Evolutionary conservation across 202 grass and related monocot species (phyloP).

Genomic region (Musa balbisiana): DNA sequence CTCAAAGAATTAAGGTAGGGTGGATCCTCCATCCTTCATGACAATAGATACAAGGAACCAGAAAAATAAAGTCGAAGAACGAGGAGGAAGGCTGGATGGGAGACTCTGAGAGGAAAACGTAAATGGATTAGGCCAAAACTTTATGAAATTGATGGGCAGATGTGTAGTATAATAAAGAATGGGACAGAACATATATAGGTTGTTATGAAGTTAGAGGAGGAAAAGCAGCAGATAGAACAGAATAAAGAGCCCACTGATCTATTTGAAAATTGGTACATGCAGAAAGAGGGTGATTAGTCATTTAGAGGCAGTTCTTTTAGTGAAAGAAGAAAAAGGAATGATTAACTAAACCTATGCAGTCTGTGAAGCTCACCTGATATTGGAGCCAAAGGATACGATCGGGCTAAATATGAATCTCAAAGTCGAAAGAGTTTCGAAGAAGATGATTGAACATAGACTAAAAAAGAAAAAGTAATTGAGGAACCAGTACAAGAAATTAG

Average conservation of each 20-base stretch:
- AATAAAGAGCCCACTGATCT: no score
- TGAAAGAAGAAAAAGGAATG: not conserved
- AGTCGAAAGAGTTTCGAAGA: no score
- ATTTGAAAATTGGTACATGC: no score
- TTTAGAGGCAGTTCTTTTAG: no score
- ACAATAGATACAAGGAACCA: not conserved
- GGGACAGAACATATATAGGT: constrained; percentile 25
- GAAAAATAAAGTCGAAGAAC: not conserved
- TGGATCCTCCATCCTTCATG: not conserved
- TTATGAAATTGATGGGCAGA: constrained; percentile 40
- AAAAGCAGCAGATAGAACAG: constrained; percentile 10
- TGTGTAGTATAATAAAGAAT: constrained; percentile 65
- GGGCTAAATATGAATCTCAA: not conserved
- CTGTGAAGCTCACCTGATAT: no score
- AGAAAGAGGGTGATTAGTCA: no score
- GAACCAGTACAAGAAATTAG: constrained; percentile 59
- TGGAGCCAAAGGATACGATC: not conserved
- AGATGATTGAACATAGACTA: not conserved
- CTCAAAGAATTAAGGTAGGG: not conserved
- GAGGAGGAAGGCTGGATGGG: not conserved
- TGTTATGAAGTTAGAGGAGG: constrained; percentile 57
- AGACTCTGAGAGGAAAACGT: no score
- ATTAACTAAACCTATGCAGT: not conserved
- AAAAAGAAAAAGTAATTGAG: constrained; percentile 4
- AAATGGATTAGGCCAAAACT: constrained; percentile 32